Evolutionary conservation across 306 rosid genomes (phyloP).

Genomic region (Begonia peltatifolia): DNA sequence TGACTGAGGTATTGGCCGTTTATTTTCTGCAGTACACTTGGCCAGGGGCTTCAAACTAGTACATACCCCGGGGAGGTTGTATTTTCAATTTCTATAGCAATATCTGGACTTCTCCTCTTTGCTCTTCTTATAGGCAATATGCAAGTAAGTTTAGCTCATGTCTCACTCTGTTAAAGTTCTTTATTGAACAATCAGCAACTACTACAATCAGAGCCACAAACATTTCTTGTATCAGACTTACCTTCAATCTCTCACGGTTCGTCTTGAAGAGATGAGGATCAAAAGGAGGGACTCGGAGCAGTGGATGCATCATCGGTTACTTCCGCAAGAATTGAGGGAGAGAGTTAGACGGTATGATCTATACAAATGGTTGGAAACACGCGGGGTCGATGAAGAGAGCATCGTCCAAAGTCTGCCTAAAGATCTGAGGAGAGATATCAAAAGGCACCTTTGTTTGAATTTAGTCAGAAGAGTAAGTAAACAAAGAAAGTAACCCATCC

Average conservation of each 20-base stretch:
- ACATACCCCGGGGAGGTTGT: conserved; percentile 56
- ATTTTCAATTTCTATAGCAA: conserved; percentile 67
- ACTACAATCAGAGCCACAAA: background rate
- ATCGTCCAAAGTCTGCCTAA: conserved; percentile 37
- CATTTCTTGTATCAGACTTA: conserved; percentile 21
- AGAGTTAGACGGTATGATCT: conserved; percentile 39
- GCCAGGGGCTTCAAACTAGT: conserved; percentile 84
- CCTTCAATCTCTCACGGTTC: conserved; percentile 39
- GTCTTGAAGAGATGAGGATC: conserved; percentile 49
- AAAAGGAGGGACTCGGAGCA: conserved; percentile 44
- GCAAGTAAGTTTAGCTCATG: conserved; percentile 33
- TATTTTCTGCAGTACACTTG: conserved; percentile 56
- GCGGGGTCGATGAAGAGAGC: conserved; percentile 48
- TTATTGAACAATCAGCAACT: background rate
- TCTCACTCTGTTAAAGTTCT: too few relatives aligned
- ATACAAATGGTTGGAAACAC: conserved; percentile 44
- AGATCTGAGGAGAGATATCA: conserved; percentile 44
- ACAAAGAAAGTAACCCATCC: background rate
- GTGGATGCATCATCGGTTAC: conserved; percentile 56
- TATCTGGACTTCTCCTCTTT: conserved; percentile 40
- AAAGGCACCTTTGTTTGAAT: conserved; percentile 48
- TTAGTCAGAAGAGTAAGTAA: conserved; percentile 70
- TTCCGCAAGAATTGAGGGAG: conserved; percentile 43
- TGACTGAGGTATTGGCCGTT: background rate
- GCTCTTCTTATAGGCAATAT: conserved; percentile 73